phyloP scores from a whole-genome alignment of 345 rosid genomes.

The Eucalyptus victrix region DNA sequence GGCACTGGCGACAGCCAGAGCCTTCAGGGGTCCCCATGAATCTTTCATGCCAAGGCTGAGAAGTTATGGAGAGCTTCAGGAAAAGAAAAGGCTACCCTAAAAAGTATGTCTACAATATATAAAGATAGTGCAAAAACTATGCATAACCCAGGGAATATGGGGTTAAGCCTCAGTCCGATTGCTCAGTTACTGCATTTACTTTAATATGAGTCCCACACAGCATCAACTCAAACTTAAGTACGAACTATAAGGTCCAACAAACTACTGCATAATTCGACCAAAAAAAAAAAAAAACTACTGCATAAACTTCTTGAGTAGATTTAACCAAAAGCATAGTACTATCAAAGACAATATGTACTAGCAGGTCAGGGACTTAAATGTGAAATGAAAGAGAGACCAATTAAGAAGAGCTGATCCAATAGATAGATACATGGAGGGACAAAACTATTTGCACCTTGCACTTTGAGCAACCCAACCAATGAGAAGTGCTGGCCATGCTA shows the following conservation, averaged over 20 bases:
- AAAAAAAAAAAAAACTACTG: not conserved
- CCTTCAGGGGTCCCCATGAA: slow-evolving; percentile 95
- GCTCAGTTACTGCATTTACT: not conserved
- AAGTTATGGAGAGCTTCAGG: not conserved
- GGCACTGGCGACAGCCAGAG: slow-evolving; percentile 61
- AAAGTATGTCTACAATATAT: not conserved
- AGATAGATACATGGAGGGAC: not conserved
- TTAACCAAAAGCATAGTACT: not conserved
- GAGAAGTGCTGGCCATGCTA: slow-evolving; percentile 92
- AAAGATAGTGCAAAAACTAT: not conserved
- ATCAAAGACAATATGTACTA: not conserved
- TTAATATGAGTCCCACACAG: not conserved
- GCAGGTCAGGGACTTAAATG: not conserved
- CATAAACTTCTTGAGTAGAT: not conserved
- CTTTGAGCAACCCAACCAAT: slow-evolving; percentile 93
- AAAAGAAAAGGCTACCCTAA: not conserved
- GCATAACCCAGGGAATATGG: not conserved
- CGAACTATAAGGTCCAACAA: not conserved
- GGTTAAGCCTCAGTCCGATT: not conserved
- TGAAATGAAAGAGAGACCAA: not conserved
- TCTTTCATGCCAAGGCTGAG: slow-evolving; percentile 97
- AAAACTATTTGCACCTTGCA: slow-evolving; percentile 55
- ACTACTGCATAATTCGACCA: not conserved
- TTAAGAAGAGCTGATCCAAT: not conserved
- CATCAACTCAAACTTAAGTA: not conserved